These are phyloP conservation scores for Ustilago bromivora DNA, from an alignment of 1,284 basidiomycete genomes.

Conservation along the genomic window DNA sequence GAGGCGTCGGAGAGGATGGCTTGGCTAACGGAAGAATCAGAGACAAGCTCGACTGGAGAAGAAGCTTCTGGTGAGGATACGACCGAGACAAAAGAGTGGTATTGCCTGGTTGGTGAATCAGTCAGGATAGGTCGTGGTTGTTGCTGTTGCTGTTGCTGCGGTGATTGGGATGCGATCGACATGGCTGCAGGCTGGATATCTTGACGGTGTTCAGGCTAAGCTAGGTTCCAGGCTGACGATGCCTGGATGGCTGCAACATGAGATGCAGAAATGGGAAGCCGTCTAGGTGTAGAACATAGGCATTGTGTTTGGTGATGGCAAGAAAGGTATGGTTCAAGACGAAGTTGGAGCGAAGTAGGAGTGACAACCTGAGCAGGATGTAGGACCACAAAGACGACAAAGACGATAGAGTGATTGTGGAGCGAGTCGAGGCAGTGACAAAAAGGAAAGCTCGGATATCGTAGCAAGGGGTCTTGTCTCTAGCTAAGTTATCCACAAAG, in stretches of 20 bases:
- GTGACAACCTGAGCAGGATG: not conserved
- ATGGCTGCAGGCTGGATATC: conserved; percentile 1
- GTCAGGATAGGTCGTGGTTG: conserved; percentile 6
- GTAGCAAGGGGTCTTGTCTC: not conserved
- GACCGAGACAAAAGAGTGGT: conserved; percentile 16
- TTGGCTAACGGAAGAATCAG: conserved; percentile 17
- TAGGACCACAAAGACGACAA: conserved; percentile 2
- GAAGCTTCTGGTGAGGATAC: conserved; percentile 16
- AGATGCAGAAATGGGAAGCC: too few relatives aligned
- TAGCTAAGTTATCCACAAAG: not conserved
- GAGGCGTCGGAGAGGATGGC: conserved; percentile 14
- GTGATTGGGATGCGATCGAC: conserved; percentile 20
- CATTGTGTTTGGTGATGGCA: not conserved
- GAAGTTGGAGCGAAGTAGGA: not conserved
- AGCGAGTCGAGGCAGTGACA: conserved; percentile 4
- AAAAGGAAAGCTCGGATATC: not conserved
- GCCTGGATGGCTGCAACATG: too few relatives aligned
- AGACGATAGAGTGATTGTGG: not conserved
- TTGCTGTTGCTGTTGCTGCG: conserved; percentile 4
- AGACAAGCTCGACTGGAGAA: conserved; percentile 23
- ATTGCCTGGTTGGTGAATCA: conserved; percentile 20
- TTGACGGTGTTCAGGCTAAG: not conserved
- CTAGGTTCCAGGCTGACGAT: not conserved
- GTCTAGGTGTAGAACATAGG: not conserved
- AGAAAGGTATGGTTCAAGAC: not conserved